Percentiles rank a stretch among this genome's conserved stretches.
Evolutionary conservation across 345 rosid species (phyloP).

Genomic region (Noccaea bulbosa): DNA sequence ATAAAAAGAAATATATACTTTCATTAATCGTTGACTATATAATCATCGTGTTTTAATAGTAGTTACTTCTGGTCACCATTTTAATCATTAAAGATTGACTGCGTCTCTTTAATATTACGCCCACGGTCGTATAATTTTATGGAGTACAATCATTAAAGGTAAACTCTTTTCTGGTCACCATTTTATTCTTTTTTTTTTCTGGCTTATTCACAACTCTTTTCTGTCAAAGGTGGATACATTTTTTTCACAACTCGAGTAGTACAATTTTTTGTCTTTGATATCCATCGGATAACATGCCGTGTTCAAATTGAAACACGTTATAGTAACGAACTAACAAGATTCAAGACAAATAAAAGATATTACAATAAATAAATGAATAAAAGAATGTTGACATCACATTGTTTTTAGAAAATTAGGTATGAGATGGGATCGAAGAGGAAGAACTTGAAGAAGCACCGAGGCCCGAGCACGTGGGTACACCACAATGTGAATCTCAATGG

Average conservation of each 20-base stretch:
- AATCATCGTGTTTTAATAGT: not conserved
- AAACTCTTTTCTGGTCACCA: too few relatives aligned
- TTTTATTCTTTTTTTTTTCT: too few relatives aligned
- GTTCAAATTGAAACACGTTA: not conserved
- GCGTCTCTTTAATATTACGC: not conserved
- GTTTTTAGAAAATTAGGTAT: not conserved
- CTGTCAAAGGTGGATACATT: too few relatives aligned
- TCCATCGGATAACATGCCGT: not conserved
- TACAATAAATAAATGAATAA: not conserved
- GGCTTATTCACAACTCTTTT: too few relatives aligned
- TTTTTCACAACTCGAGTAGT: not conserved
- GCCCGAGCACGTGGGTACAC: conserved; percentile 30
- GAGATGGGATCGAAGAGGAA: conserved; percentile 28
- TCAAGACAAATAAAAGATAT: not conserved
- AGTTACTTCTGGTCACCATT: not conserved
- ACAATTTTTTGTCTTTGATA: not conserved
- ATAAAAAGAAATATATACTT: too few relatives aligned
- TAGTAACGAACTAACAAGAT: not conserved
- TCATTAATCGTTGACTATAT: not conserved
- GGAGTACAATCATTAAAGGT: too few relatives aligned
- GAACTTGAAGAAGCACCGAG: conserved; percentile 13
- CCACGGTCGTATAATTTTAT: not conserved
- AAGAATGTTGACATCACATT: not conserved
- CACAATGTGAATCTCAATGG: conserved; percentile 28
- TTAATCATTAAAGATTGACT: conserved; percentile 2